These are phyloP conservation scores for Coemansia sp. DNA, from an alignment of 192 early-diverging fungal genomes.

Conservation along the genomic window DNA sequence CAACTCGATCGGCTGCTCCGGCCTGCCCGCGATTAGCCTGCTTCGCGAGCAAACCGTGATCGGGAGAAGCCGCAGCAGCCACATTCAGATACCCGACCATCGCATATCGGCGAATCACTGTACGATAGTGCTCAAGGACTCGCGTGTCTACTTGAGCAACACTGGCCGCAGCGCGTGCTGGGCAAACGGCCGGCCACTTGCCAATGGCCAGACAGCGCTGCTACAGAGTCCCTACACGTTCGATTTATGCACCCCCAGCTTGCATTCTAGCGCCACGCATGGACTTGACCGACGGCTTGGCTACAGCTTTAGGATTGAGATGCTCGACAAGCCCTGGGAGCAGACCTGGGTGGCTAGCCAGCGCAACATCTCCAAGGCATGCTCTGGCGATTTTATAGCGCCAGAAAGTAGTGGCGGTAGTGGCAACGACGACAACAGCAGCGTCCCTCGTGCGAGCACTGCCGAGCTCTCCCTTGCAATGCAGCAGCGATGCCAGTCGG, in stretches of 20 bases:
- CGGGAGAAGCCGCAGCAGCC: constrained; percentile 35
- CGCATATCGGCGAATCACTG: constrained; percentile 40
- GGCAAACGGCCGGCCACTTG: constrained; percentile 16
- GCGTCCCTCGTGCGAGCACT: background rate
- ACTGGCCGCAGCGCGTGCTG: constrained; percentile 25
- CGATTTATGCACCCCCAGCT: constrained; percentile 10
- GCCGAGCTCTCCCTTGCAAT: background rate
- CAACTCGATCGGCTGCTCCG: background rate
- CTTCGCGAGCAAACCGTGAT: constrained; percentile 30
- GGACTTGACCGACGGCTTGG: background rate
- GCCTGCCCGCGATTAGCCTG: constrained; percentile 16
- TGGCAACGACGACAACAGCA: no score
- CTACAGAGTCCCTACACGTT: constrained; percentile 28
- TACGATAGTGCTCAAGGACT: constrained; percentile 24
- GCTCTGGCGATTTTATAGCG: background rate
- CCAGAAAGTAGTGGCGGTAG: no score
- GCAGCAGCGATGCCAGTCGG: background rate
- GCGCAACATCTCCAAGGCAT: background rate
- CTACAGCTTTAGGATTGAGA: constrained; percentile 21
- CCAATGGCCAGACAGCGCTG: constrained; percentile 4
- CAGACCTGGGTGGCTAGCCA: constrained; percentile 32
- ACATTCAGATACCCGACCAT: constrained; percentile 41
- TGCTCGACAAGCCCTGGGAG: constrained; percentile 44
- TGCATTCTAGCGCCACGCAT: background rate
- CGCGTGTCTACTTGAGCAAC: constrained; percentile 25